Conservation (phyloP, 768 basidiomycete species). For the Coprinopsis sp. region DNA sequence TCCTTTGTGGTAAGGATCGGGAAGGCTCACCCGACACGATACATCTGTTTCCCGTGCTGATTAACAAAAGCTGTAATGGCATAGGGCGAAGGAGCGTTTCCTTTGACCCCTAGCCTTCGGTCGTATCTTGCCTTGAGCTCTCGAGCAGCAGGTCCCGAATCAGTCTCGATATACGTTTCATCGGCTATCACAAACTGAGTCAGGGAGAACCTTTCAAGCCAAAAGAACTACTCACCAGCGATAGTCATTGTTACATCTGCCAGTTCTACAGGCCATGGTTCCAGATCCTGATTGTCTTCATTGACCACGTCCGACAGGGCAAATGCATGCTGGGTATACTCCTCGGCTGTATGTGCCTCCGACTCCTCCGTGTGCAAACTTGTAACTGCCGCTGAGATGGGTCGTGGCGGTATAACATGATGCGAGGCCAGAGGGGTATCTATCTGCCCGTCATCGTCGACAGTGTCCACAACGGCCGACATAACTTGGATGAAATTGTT, state of each 20-base stretch:
- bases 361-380: no score
- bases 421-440: constrained; percentile 22
- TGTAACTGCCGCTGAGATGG: no score
- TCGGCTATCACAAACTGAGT: constrained; percentile 42
- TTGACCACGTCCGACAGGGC: constrained; percentile 40
- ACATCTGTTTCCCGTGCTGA: constrained; percentile 75
- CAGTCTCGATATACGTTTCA: constrained; percentile 74
- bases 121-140: constrained; percentile 78
- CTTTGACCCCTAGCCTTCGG: constrained; percentile 59
- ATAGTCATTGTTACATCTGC: constrained; percentile 54
- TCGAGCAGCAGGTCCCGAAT: constrained; percentile 68
- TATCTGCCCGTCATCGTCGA: constrained; percentile 13
- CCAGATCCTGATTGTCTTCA: constrained; percentile 29
- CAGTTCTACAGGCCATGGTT: constrained; percentile 45
- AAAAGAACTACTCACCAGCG: constrained; percentile 43
- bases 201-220: constrained; percentile 2
- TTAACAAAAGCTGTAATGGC: constrained; percentile 80
- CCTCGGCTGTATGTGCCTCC: neutral
- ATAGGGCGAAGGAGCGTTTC: constrained; percentile 69
- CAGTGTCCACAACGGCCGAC: constrained; percentile 20
- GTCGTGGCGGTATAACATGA: constrained; percentile 9
- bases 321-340: constrained; percentile 33
- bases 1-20: constrained; percentile 1
- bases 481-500: constrained; percentile 15
- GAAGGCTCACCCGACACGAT: constrained; percentile 65